These are phyloP conservation scores for Teratosphaeria zuluensis DNA, from an alignment of 2,329 filamentous ascomycete species.

Conservation along the genomic window DNA sequence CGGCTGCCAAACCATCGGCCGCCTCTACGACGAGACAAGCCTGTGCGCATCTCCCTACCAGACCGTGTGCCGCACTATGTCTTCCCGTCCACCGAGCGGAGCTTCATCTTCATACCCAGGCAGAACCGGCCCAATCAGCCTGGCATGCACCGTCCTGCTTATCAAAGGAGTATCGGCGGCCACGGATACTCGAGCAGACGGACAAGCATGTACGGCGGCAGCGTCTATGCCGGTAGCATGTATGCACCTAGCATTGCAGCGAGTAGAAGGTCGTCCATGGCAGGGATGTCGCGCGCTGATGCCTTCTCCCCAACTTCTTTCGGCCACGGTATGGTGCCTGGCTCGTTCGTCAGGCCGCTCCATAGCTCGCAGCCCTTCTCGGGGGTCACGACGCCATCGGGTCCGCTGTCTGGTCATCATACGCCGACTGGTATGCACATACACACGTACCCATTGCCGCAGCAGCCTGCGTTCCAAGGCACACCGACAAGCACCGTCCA, in stretches of 20 bases:
- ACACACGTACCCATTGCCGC: conserved; percentile 44
- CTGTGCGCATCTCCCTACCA: conserved; percentile 85
- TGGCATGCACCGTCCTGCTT: conserved; percentile 42
- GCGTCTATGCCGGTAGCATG: conserved; percentile 71
- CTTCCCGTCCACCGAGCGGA: conserved; percentile 79
- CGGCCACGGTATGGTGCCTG: conserved; percentile 43
- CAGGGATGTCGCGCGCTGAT: conserved; percentile 58
- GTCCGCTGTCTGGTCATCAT: conserved; percentile 24
- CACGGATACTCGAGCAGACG: conserved; percentile 59
- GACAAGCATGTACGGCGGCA: conserved; percentile 75
- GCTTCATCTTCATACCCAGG: conserved; percentile 95
- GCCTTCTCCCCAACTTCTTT: conserved; percentile 71
- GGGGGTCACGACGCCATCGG: conserved; percentile 22
- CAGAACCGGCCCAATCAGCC: conserved; percentile 80
- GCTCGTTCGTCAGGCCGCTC: conserved; percentile 64
- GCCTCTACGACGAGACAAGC: conserved; percentile 88
- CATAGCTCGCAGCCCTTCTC: conserved; percentile 42
- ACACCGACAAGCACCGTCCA: conserved; percentile 68
- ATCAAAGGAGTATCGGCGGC: conserved; percentile 62
- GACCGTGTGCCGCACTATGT: conserved; percentile 73
- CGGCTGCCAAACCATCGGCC: conserved; percentile 90
- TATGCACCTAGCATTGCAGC: conserved; percentile 83
- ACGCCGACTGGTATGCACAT: conserved; percentile 42
- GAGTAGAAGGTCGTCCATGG: conserved; percentile 75
- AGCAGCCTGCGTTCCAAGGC: conserved; percentile 50